These are phyloP conservation scores for Bassia scoparia DNA, from an alignment of 148 eudicot genomes.

Conservation along the genomic window DNA sequence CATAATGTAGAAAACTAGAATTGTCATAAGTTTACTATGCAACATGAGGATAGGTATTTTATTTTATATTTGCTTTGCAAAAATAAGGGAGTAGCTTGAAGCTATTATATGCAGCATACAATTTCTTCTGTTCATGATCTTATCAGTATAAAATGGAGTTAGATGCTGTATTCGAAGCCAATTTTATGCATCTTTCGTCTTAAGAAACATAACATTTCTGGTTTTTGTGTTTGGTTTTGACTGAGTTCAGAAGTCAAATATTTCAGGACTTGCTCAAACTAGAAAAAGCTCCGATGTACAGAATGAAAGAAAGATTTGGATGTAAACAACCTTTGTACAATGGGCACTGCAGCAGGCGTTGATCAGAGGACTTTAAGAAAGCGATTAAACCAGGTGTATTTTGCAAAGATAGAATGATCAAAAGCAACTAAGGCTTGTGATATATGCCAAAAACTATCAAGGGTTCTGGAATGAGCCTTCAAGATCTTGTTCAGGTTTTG, in stretches of 20 bases:
- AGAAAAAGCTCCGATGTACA: conserved; percentile 57
- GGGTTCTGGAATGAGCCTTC: conserved; percentile 80
- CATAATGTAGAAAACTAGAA: background rate
- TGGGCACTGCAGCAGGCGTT: conserved; percentile 89
- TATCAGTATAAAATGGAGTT: no score
- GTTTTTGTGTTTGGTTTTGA: background rate
- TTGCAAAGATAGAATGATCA: conserved; percentile 90
- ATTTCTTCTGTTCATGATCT: background rate
- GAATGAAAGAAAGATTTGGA: conserved; percentile 51
- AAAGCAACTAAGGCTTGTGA: conserved; percentile 90
- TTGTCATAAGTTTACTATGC: background rate
- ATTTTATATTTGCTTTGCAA: background rate
- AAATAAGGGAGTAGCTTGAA: background rate
- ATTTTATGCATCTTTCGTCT: background rate
- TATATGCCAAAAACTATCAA: conserved; percentile 88
- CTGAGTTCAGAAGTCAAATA: conserved; percentile 2
- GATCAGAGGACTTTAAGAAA: conserved; percentile 70
- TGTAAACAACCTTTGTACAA: conserved; percentile 52
- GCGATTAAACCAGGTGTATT: conserved; percentile 61
- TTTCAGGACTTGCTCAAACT: conserved; percentile 76
- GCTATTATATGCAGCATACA: background rate
- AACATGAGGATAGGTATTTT: background rate
- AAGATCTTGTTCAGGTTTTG: conserved; percentile 91
- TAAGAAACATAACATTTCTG: background rate
- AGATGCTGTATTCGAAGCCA: background rate